A percentile compares a stretch with the other conserved stretches of the same genome.
Evolutionary conservation across 208 protist genomes (phyloP).

Genomic region (Trypanosoma cruzi): DNA sequence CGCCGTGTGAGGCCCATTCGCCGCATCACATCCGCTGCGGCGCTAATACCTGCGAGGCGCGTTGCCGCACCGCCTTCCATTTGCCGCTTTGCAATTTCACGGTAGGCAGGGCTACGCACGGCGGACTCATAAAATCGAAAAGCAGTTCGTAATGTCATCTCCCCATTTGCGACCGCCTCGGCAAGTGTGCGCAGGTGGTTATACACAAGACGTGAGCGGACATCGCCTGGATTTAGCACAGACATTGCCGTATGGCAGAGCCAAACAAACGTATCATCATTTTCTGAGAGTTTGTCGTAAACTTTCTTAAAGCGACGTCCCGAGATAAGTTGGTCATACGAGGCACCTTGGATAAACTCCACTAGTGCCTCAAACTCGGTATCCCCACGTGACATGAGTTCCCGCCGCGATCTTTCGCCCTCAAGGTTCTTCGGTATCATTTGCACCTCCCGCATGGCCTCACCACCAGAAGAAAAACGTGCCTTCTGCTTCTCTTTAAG

Average conservation of each 20-base stretch:
- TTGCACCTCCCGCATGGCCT: constrained; percentile 88
- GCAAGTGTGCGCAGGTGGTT: constrained; percentile 86
- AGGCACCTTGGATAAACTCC: constrained; percentile 89
- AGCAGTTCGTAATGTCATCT: constrained; percentile 88
- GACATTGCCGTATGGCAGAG: constrained; percentile 92
- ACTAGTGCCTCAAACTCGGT: constrained; percentile 83
- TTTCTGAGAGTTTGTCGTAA: constrained; percentile 85
- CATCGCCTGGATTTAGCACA: constrained; percentile 89
- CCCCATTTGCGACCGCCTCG: constrained; percentile 80
- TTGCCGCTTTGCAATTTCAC: constrained; percentile 79
- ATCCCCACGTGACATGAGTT: constrained; percentile 66
- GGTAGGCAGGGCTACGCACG: constrained; percentile 87
- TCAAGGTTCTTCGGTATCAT: constrained; percentile 85
- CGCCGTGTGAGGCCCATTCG: constrained; percentile 85
- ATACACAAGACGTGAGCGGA: constrained; percentile 88
- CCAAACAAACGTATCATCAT: constrained; percentile 93
- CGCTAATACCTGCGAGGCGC: constrained; percentile 82
- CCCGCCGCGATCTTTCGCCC: constrained; percentile 67
- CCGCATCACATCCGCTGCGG: constrained; percentile 88
- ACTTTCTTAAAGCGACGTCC: constrained; percentile 88
- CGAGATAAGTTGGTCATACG: constrained; percentile 90
- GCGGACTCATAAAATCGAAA: constrained; percentile 91
- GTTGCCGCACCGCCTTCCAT: constrained; percentile 80
- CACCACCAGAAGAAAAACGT: constrained; percentile 82
- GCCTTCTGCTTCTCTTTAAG: constrained; percentile 92